Evolutionary conservation across 2,329 filamentous ascomycete species (phyloP).

Genomic region (Paramyrothecium roridum): DNA sequence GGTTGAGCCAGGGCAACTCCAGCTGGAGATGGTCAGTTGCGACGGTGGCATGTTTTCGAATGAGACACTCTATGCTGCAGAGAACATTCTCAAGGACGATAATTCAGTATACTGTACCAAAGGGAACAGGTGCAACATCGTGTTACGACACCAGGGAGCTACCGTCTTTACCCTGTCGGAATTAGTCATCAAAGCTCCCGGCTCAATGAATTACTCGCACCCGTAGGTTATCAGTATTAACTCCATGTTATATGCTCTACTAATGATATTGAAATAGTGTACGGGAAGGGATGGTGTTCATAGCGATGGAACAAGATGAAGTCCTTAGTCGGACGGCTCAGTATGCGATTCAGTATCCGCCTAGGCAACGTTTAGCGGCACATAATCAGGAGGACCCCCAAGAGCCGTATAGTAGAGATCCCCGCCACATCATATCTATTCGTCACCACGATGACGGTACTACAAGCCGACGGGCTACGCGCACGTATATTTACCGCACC

Average conservation of each 20-base stretch:
- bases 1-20: slow-evolving; percentile 75
- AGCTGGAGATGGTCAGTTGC: slow-evolving; percentile 86
- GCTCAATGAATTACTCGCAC: slow-evolving; percentile 70
- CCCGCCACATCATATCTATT: slow-evolving; percentile 44
- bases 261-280: slow-evolving; percentile 52
- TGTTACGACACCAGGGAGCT: slow-evolving; percentile 76
- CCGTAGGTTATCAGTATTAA: slow-evolving; percentile 60
- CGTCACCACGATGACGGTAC: slow-evolving; percentile 50
- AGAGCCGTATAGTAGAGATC: slow-evolving; percentile 9
- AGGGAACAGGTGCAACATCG: slow-evolving; percentile 80
- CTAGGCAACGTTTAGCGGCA: slow-evolving; percentile 12
- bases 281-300: slow-evolving; percentile 87
- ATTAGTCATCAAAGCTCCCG: slow-evolving; percentile 82
- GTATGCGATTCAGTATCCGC: slow-evolving; percentile 69
- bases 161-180: slow-evolving; percentile 82
- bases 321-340: slow-evolving; percentile 68
- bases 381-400: slow-evolving; percentile 12
- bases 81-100: slow-evolving; percentile 83
- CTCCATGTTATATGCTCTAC: slow-evolving; percentile 8
- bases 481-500: slow-evolving; percentile 37
- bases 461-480: slow-evolving; percentile 42
- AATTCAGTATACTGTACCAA: slow-evolving; percentile 87
- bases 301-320: slow-evolving; percentile 81
- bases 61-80: slow-evolving; percentile 62
- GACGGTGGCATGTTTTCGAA: slow-evolving; percentile 74